Evolutionary conservation across 768 basidiomycete species (phyloP), one percentile per base, ranked within the genome.

Genomic region (Phylloporus sp.): DNA sequence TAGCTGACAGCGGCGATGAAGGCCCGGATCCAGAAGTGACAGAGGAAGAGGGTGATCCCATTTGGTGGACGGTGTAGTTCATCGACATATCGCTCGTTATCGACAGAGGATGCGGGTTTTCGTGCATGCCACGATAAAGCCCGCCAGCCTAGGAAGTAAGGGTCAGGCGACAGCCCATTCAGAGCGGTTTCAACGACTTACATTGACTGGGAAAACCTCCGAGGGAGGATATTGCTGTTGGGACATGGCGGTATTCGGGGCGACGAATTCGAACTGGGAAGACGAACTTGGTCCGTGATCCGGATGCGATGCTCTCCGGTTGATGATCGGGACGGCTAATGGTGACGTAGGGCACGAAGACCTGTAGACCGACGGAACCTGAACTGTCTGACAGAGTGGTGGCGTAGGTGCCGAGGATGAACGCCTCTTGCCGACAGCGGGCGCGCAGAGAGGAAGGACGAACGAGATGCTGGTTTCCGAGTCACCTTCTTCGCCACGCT

Each of bases 291-390:
- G 73, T 40, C 73, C 70, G 60, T 78, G 75, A 56, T 76, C 74
- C 36, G 79, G 73, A 63, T 76, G 73, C 29, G 81, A 75, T 31
- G 81, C 69, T 47, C 84, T 80, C 48, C 82, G 77, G 59, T 76
- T 79, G 73, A 84, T 84, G 73, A 85, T 79, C 31, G 76, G 70
- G 15, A 72, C 44, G 59, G 67, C 60, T 12, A 81, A 79, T 12
- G 83, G 84, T 29, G 85, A 85, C 10, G 80, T 76, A 9, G 84
- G 84, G 64, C 80, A 84, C 13, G 84, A 84, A 5, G 82, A 80
- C 76, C 75, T 75, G 70, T 68, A 72, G 6, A 89, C 77, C 56
- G 77, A 80, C 22, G 87, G 87, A 36, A 88, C 75, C 64, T 80
- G 80, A 61, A 89, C 87, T 1, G 78, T 76, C 69, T 88, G 86